Evolutionary conservation across 1,284 basidiomycete species (phyloP).

Genomic region (Pyrrhoderma noxium): DNA sequence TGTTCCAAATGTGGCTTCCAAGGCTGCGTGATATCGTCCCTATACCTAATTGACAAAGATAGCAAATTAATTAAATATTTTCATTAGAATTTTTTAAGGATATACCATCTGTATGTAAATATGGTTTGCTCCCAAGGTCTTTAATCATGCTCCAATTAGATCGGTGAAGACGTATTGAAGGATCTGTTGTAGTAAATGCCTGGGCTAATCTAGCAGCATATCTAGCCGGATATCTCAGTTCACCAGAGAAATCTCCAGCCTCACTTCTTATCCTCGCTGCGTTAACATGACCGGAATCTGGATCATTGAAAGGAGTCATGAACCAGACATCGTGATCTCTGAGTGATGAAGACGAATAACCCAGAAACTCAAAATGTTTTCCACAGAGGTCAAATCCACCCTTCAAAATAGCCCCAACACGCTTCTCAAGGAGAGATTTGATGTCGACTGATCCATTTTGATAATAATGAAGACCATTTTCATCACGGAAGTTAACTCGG

Average conservation of each 20-base stretch:
- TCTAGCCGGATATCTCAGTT: constrained; percentile 60
- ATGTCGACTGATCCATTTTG: constrained; percentile 62
- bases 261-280: constrained; percentile 51
- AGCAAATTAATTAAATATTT: no score
- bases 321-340: constrained; percentile 74
- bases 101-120: constrained; percentile 61
- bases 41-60: constrained; percentile 18
- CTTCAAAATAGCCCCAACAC: constrained; percentile 61
- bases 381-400: constrained; percentile 61
- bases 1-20: constrained; percentile 49
- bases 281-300: constrained; percentile 35
- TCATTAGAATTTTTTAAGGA: no score
- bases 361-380: constrained; percentile 62
- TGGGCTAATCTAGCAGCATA: constrained; percentile 77
- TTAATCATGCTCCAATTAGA: constrained; percentile 52
- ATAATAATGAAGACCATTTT: constrained; percentile 62
- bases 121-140: constrained; percentile 40
- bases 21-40: constrained; percentile 65
- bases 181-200: constrained; percentile 75
- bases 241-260: constrained; percentile 56
- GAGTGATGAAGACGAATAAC: constrained; percentile 65
- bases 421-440: constrained; percentile 43
- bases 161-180: constrained; percentile 49
- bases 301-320: constrained; percentile 44
- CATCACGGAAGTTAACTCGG: constrained; percentile 73